Evolutionary conservation across 2,329 filamentous ascomycete genomes (phyloP).

Genomic region (Penicillium fuscoglaucum): DNA sequence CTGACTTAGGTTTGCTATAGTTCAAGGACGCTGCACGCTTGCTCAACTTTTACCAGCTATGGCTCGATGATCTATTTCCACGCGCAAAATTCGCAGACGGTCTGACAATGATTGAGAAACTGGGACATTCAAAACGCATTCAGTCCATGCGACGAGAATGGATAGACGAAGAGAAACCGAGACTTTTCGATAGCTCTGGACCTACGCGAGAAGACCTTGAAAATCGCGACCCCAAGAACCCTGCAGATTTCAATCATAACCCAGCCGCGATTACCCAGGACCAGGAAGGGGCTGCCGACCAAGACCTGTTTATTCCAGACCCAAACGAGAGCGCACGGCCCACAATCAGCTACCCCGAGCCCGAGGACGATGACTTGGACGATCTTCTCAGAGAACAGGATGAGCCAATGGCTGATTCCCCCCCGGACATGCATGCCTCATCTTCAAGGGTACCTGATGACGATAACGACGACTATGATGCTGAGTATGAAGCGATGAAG

Average conservation of each 20-base stretch:
- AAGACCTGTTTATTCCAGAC: slow-evolving; percentile 35
- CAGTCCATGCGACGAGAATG: slow-evolving; percentile 74
- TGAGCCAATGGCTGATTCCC: slow-evolving; percentile 10
- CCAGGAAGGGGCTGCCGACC: slow-evolving; percentile 9
- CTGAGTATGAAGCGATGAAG: slow-evolving; percentile 68
- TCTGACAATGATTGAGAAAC: slow-evolving; percentile 85
- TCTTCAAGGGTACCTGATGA: background rate
- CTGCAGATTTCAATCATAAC: background rate
- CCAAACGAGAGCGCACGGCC: slow-evolving; percentile 10
- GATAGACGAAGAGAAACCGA: slow-evolving; percentile 69
- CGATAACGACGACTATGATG: slow-evolving; percentile 49
- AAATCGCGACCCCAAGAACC: slow-evolving; percentile 1
- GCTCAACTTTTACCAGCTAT: slow-evolving; percentile 88
- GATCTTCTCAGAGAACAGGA: slow-evolving; percentile 54
- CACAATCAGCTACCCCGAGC: slow-evolving; percentile 20
- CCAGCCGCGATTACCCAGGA: background rate
- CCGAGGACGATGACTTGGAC: slow-evolving; percentile 54
- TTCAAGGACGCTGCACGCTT: slow-evolving; percentile 82
- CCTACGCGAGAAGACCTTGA: slow-evolving; percentile 1
- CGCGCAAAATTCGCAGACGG: slow-evolving; percentile 93
- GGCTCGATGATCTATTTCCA: slow-evolving; percentile 94
- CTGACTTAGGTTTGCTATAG: slow-evolving; percentile 44
- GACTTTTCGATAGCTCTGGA: slow-evolving; percentile 7
- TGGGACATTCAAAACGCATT: slow-evolving; percentile 80
- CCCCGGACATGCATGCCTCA: slow-evolving; percentile 1